Evolutionary conservation across 1,284 basidiomycete species (phyloP).

Genomic region (Fomitiporia mediterranea): DNA sequence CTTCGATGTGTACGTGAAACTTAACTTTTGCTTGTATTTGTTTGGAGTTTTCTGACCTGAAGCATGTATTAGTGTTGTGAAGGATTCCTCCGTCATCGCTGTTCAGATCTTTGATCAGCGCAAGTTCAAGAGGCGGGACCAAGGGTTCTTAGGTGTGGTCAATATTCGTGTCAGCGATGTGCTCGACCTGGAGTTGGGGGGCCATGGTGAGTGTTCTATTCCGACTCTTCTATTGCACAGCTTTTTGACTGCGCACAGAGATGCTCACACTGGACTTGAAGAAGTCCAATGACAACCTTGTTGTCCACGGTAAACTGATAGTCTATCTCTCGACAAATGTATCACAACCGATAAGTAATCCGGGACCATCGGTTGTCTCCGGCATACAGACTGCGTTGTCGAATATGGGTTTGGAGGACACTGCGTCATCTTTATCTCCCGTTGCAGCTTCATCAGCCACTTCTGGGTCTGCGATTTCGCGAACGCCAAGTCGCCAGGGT

Average conservation of each 20-base stretch:
- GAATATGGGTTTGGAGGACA: constrained; percentile 53
- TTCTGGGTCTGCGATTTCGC: constrained; percentile 39
- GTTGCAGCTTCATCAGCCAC: constrained; percentile 25
- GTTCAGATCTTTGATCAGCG: constrained; percentile 97
- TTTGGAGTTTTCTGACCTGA: constrained; percentile 18
- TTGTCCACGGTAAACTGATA: constrained; percentile 89
- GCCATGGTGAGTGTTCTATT: constrained; percentile 63
- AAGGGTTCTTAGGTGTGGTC: constrained; percentile 92
- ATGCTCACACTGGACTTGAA: constrained; percentile 88
- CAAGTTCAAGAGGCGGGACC: constrained; percentile 94
- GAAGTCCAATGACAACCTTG: constrained; percentile 85
- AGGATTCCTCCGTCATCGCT: constrained; percentile 85
- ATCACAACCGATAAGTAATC: constrained; percentile 68
- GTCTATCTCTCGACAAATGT: constrained; percentile 86
- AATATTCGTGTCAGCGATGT: constrained; percentile 87
- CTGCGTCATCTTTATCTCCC: constrained; percentile 49
- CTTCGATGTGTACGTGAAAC: constrained; percentile 69
- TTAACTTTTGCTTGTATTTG: neutral
- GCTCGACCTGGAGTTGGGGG: constrained; percentile 85
- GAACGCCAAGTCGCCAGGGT: constrained; percentile 49
- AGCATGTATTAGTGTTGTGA: constrained; percentile 59
- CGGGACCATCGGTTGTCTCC: constrained; percentile 61
- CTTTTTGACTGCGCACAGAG: constrained; percentile 44
- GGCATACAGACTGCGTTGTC: constrained; percentile 51
- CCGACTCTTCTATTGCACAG: neutral